Conservation (phyloP, 1,284 basidiomycete genomes). For the Papiliotrema flavescens region DNA sequence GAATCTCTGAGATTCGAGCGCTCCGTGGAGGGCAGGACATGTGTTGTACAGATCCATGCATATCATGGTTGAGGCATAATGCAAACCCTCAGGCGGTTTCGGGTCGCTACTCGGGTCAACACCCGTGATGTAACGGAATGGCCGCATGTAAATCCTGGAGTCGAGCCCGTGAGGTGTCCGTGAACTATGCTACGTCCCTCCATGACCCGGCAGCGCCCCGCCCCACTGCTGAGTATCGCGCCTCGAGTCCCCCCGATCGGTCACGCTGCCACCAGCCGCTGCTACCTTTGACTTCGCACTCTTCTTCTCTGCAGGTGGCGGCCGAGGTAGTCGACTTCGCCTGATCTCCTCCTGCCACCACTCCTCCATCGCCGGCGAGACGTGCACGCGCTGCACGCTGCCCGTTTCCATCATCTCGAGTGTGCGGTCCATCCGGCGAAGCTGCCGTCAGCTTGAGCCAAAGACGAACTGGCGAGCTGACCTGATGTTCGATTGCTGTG, state of each 20-base stretch:
- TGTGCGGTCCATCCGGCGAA: constrained; percentile 42
- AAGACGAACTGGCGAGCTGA: constrained; percentile 9
- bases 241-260: constrained; percentile 8
- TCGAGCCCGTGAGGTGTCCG: too few relatives aligned
- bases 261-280: constrained; percentile 3
- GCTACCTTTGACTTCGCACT: background rate
- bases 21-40: too few relatives aligned
- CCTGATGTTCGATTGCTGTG: constrained; percentile 49
- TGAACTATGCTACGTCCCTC: constrained; percentile 19
- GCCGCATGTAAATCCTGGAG: too few relatives aligned
- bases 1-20: too few relatives aligned
- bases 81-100: too few relatives aligned
- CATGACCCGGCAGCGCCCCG: constrained; percentile 26
- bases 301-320: background rate
- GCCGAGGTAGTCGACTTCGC: background rate
- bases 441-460: constrained; percentile 20
- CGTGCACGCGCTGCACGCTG: constrained; percentile 36
- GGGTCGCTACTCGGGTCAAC: too few relatives aligned
- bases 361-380: constrained; percentile 39
- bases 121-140: too few relatives aligned
- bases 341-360: constrained; percentile 46
- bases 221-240: constrained; percentile 23
- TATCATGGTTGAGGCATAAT: background rate
- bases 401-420: constrained; percentile 45
- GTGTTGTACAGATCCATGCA: constrained; percentile 19